Base-by-base conservation (phyloP, 2,329 filamentous ascomycete genomes). In the Fusarium mangiferae region DNA sequence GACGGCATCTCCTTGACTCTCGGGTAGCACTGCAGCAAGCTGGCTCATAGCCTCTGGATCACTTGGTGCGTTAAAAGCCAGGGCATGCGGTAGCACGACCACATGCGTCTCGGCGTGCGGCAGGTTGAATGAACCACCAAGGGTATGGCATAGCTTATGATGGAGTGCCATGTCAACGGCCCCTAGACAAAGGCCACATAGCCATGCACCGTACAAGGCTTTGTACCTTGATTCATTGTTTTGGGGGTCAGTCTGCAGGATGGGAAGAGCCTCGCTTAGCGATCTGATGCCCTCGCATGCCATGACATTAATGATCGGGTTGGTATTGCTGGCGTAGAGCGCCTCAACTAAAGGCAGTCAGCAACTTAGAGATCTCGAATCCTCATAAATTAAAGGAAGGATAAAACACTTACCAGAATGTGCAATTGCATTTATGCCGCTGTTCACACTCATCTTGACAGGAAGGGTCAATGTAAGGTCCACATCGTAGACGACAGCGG, bases 51-150 rank as follows among this genome's bases (percentile, higher is more conserved):
- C 84, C 6, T 85, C 83, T 0, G 88, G 86, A 5, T 90, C 85
- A 1, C 81, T 82, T 0, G 89, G 88, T 1, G 88, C 87, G 71
- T 91, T 91, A 78, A 91, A 92, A 6, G 90, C 87, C 6, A 92
- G 81, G 1, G 89, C 88, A 75, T 92, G 90, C 1, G 90, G 90
- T 13, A 92, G 82, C 3, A 92, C 85, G 38, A 89, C 87, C 1
- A 90, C 89, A 75, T 92, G 91, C 0, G 90, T 92, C 78, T 92
- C 89, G 4, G 90, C 89, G 68, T 93, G 90, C 1, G 90, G 89
- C 13, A 93, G 84, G 70, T 88, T 87, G 79, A 92, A 90, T 75
- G 85, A 88, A 13, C 90, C 90, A 30, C 90, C 90, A 3, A 92
- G 83, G 0, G 88, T 89, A 77, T 92, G 90, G 81, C 90, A 92